These are phyloP conservation scores for Vitis labrusca DNA, from an alignment of 164 flowering plant genomes.

Conservation along the genomic window DNA sequence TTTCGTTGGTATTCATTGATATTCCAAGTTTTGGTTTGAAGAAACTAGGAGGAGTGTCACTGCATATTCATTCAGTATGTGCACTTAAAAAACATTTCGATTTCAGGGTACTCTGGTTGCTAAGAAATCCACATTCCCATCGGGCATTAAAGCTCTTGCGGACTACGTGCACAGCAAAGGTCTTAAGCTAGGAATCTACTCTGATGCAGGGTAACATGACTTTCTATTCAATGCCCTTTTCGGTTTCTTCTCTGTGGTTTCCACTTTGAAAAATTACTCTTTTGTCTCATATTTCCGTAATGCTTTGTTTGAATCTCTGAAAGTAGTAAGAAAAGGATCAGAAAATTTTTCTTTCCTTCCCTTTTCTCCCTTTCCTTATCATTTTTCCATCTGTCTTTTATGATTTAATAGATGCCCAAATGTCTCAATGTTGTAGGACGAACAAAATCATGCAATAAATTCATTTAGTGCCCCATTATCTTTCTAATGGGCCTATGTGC, in stretches of 20 bases:
- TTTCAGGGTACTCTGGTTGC: constrained; percentile 37
- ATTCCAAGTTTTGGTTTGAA: no score
- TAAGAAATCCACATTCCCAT: constrained; percentile 41
- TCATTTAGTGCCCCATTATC: no score
- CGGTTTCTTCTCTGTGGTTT: background rate
- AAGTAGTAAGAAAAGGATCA: no score
- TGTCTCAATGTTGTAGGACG: no score
- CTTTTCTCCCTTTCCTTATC: no score
- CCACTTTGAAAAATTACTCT: no score
- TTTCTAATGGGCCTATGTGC: no score
- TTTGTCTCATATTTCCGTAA: background rate
- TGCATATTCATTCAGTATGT: background rate
- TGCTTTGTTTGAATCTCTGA: no score
- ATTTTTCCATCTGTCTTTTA: no score
- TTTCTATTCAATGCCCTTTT: background rate
- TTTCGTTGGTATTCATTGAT: background rate
- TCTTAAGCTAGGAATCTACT: constrained; percentile 48
- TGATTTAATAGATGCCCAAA: no score
- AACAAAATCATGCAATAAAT: no score
- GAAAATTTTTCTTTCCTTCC: no score
- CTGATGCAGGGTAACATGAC: constrained; percentile 44
- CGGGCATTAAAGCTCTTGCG: constrained; percentile 50
- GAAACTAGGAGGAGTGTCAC: background rate
- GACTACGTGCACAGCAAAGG: constrained; percentile 51
- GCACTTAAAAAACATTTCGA: background rate